Evolutionary conservation across 2,329 filamentous ascomycete genomes (phyloP).

Genomic region (Aspergillus awamori): DNA sequence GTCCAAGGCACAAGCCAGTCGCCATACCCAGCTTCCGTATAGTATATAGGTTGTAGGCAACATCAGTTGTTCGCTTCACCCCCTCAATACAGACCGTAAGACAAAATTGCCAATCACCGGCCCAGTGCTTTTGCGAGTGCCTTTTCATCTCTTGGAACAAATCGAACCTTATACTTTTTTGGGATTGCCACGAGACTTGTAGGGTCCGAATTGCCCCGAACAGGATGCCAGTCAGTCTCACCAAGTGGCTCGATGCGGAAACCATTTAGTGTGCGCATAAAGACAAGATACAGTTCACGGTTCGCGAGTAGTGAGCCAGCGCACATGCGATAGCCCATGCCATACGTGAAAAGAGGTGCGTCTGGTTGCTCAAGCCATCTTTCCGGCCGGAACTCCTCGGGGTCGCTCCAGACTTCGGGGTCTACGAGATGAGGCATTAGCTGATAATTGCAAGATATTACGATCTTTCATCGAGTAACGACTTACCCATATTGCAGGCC

Average conservation of each 20-base stretch:
- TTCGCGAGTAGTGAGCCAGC: conserved; percentile 66
- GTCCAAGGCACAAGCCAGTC: no score
- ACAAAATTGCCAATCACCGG: conserved; percentile 15
- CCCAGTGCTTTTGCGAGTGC: conserved; percentile 49
- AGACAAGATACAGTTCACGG: conserved; percentile 66
- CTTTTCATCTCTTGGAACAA: conserved; percentile 58
- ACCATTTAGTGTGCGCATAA: conserved; percentile 63
- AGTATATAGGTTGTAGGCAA: no score
- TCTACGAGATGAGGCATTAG: conserved; percentile 38
- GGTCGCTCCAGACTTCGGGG: conserved; percentile 60
- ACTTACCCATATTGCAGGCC: conserved; percentile 69
- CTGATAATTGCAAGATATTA: neutral
- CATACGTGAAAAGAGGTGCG: conserved; percentile 66
- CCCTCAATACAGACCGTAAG: neutral
- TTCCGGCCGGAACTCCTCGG: conserved; percentile 62
- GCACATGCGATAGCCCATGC: conserved; percentile 69
- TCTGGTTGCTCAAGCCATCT: conserved; percentile 67
- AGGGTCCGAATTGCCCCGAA: conserved; percentile 62
- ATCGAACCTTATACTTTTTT: conserved; percentile 59
- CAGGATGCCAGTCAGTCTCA: conserved; percentile 61
- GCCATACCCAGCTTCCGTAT: no score
- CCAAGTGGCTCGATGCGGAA: conserved; percentile 61
- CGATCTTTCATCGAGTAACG: neutral
- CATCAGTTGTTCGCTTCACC: no score
- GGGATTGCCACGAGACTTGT: conserved; percentile 66